Evolutionary conservation across 2,329 filamentous ascomycete genomes (phyloP).

Genomic region (Achaetomium macrosporum): DNA sequence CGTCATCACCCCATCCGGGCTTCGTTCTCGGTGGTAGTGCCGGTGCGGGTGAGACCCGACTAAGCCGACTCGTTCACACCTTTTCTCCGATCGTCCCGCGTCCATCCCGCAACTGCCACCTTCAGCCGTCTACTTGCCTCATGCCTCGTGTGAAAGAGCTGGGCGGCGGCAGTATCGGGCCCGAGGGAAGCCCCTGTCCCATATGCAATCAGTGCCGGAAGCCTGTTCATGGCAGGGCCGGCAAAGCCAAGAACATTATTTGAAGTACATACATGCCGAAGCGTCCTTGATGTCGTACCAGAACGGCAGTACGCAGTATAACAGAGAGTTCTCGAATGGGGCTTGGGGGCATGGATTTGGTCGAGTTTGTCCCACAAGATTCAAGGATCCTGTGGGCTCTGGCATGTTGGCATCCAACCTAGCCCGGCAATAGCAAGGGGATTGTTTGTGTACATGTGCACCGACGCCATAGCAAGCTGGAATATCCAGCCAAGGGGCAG

Average conservation of each 20-base stretch:
- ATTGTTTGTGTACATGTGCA: too few relatives aligned
- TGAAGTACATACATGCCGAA: not conserved
- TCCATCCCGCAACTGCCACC: not conserved
- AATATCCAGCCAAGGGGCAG: not conserved
- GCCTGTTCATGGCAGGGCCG: not conserved
- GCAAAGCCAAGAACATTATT: not conserved
- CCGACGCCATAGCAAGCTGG: not conserved
- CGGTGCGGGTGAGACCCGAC: slow-evolving; percentile 2
- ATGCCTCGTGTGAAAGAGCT: slow-evolving; percentile 1
- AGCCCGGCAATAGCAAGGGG: not conserved
- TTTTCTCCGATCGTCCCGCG: not conserved
- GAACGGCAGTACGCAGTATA: not conserved
- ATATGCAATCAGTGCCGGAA: not conserved
- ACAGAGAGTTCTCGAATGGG: slow-evolving; percentile 2
- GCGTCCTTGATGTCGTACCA: not conserved
- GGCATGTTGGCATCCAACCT: not conserved
- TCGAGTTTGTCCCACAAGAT: slow-evolving; percentile 4
- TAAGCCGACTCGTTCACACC: not conserved
- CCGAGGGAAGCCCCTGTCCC: not conserved
- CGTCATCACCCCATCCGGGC: not conserved
- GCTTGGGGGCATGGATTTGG: not conserved
- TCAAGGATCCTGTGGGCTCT: not conserved
- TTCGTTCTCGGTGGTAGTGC: not conserved
- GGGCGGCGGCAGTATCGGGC: not conserved
- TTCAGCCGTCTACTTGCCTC: slow-evolving; percentile 1